A percentile compares a stretch with the other conserved stretches of the same genome.
Conservation (phyloP, 2,329 filamentous ascomycete genomes). For the Aspergillus novofumigatus region DNA sequence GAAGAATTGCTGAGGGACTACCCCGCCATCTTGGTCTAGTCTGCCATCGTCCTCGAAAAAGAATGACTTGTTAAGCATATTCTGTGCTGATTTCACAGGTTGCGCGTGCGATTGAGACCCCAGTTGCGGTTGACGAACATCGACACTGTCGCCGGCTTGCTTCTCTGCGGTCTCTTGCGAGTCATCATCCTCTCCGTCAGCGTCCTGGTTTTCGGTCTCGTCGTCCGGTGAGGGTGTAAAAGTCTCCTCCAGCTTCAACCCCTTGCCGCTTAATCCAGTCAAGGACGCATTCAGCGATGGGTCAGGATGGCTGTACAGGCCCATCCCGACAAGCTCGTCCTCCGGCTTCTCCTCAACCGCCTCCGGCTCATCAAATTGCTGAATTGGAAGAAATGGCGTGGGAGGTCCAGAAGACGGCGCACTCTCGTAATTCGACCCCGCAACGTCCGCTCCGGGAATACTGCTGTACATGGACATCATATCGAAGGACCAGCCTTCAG, state of each 20-base stretch:
- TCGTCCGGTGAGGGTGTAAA: conserved; percentile 63
- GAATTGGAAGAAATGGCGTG: conserved; percentile 37
- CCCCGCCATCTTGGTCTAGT: conserved; percentile 19
- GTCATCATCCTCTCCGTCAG: conserved; percentile 50
- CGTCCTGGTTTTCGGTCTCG: conserved; percentile 54
- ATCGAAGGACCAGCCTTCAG: conserved; percentile 30
- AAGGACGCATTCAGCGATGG: conserved; percentile 55
- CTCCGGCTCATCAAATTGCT: conserved; percentile 23
- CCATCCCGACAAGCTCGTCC: conserved; percentile 76
- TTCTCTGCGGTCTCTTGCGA: conserved; percentile 12
- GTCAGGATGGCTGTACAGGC: conserved; percentile 71
- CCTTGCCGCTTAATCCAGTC: conserved; percentile 60
- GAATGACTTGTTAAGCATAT: conserved; percentile 30
- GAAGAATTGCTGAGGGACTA: conserved; percentile 23
- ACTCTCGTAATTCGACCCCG: conserved; percentile 31
- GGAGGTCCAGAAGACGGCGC: conserved; percentile 34
- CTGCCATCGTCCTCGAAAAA: conserved; percentile 29
- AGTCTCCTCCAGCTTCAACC: conserved; percentile 75
- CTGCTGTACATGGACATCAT: conserved; percentile 31
- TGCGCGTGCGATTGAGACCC: conserved; percentile 13
- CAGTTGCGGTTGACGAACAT: conserved; percentile 8
- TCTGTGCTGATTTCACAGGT: conserved; percentile 20
- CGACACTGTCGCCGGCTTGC: conserved; percentile 4
- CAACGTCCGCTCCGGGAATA: conserved; percentile 27
- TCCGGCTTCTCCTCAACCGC: conserved; percentile 55